Evolutionary conservation across 495 filamentous ascomycete genomes (phyloP).

Genomic region (Neurospora sp.): DNA sequence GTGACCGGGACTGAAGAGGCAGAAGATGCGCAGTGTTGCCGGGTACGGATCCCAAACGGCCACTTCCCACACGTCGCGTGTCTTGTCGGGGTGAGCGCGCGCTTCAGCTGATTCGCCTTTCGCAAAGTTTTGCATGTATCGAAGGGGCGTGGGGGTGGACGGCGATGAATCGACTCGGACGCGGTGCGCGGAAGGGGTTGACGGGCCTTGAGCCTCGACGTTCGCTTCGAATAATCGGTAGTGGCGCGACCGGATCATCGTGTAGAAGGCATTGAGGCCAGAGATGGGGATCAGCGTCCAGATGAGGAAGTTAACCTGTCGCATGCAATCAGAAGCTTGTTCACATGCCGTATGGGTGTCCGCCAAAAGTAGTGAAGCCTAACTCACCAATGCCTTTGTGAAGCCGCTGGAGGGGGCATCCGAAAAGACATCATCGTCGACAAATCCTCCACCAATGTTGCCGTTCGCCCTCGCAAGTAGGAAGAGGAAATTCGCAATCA

Average conservation of each 20-base stretch:
- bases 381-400: conserved; percentile 70
- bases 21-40: conserved; percentile 72
- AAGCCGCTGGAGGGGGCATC: conserved; percentile 53
- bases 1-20: conserved; percentile 86
- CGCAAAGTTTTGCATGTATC: conserved; percentile 61
- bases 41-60: conserved; percentile 88
- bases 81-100: conserved; percentile 73
- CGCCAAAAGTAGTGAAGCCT: neutral
- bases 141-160: conserved; percentile 64
- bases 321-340: neutral
- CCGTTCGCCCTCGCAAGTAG: conserved; percentile 71
- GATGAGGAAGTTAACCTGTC: conserved; percentile 57
- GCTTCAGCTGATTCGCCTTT: conserved; percentile 50
- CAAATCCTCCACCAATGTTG: conserved; percentile 26
- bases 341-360: neutral
- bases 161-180: conserved; percentile 88
- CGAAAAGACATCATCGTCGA: conserved; percentile 71
- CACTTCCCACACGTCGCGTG: conserved; percentile 90
- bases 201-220: conserved; percentile 55
- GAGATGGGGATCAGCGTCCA: conserved; percentile 57
- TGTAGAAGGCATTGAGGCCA: conserved; percentile 65
- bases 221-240: conserved; percentile 88
- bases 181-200: conserved; percentile 78
- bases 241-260: conserved; percentile 69
- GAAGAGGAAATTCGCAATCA: conserved; percentile 67